These are phyloP conservation scores for Fusarium sacchari DNA, from an alignment of 2,329 filamentous ascomycete species.

Conservation along the genomic window DNA sequence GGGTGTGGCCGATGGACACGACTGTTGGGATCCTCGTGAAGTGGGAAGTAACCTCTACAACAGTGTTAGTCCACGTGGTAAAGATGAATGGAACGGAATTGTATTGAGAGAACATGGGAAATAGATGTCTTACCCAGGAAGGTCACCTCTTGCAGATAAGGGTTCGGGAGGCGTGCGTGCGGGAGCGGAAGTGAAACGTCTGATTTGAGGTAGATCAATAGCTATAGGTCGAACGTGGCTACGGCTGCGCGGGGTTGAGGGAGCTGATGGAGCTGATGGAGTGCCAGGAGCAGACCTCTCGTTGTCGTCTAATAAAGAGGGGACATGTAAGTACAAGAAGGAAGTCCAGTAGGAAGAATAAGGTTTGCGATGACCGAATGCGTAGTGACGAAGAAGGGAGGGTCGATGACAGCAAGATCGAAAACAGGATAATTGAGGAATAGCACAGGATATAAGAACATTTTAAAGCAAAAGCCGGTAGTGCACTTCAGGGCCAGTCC, in stretches of 20 bases:
- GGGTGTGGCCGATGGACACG: slow-evolving; percentile 62
- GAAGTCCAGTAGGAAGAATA: background rate
- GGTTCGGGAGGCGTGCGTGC: slow-evolving; percentile 58
- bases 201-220: slow-evolving; percentile 60
- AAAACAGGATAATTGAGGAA: slow-evolving; percentile 32
- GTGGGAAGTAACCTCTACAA: slow-evolving; percentile 67
- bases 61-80: slow-evolving; percentile 4
- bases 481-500: background rate
- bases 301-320: slow-evolving; percentile 30
- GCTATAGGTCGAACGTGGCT: slow-evolving; percentile 60
- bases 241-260: slow-evolving; percentile 35
- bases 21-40: slow-evolving; percentile 64
- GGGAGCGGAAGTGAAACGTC: slow-evolving; percentile 53
- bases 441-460: slow-evolving; percentile 28
- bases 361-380: background rate
- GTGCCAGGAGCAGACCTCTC: slow-evolving; percentile 21
- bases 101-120: background rate
- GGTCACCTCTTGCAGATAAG: slow-evolving; percentile 67
- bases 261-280: slow-evolving; percentile 23
- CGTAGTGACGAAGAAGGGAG: slow-evolving; percentile 6
- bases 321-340: slow-evolving; percentile 19
- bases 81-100: background rate
- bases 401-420: slow-evolving; percentile 26
- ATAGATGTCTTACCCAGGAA: slow-evolving; percentile 61
- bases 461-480: slow-evolving; percentile 18